A percentile compares a stretch with the other conserved stretches of the same genome.
Evolutionary conservation across 1,284 basidiomycete species (phyloP).

Genomic region (Microbotryomycetes sp.): DNA sequence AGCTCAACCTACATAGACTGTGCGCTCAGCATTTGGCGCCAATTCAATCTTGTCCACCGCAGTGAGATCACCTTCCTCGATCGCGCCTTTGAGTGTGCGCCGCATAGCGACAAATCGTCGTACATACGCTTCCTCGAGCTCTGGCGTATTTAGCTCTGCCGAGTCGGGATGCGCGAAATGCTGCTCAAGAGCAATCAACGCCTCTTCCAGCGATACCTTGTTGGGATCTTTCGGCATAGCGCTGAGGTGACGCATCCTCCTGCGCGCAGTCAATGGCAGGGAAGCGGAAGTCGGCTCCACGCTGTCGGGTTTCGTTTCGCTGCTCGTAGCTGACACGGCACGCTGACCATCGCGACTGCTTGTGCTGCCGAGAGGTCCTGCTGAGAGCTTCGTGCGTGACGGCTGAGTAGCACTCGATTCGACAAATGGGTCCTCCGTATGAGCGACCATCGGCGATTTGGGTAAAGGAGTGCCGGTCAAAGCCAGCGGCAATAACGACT

Average conservation of each 20-base stretch:
- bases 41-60: slow-evolving; percentile 44
- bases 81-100: slow-evolving; percentile 44
- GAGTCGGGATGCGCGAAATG: slow-evolving; percentile 43
- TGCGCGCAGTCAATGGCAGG: slow-evolving; percentile 41
- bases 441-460: no score
- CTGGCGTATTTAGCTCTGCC: slow-evolving; percentile 43
- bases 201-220: slow-evolving; percentile 46
- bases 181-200: slow-evolving; percentile 46
- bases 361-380: no score
- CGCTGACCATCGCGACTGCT: background rate
- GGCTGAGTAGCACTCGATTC: no score
- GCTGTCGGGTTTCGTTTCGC: background rate
- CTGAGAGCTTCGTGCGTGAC: no score
- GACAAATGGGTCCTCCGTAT: no score
- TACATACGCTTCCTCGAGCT: slow-evolving; percentile 49
- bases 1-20: slow-evolving; percentile 24
- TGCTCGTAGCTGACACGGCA: background rate
- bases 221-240: slow-evolving; percentile 41
- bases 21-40: slow-evolving; percentile 40
- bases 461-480: background rate
- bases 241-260: slow-evolving; percentile 34
- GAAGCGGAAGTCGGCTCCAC: slow-evolving; percentile 23
- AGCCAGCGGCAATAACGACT: background rate
- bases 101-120: slow-evolving; percentile 45
- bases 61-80: slow-evolving; percentile 43